These are phyloP conservation scores for Penicillium corylophilum DNA, from an alignment of 2,329 filamentous ascomycete species.

Conservation along the genomic window DNA sequence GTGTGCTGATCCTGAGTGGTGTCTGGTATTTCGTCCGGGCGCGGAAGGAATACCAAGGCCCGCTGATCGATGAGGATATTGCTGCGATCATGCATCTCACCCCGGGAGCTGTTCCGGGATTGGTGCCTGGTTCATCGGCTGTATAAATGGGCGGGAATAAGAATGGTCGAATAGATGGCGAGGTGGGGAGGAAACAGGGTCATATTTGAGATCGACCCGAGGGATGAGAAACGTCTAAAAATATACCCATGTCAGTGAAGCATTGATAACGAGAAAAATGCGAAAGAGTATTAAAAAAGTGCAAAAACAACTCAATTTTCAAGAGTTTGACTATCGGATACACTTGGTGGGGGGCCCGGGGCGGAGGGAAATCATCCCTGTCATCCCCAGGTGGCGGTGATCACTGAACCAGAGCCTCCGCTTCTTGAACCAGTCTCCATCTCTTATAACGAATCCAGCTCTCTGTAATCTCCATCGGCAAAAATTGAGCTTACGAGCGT, in stretches of 20 bases:
- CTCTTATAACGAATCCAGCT: too few relatives aligned
- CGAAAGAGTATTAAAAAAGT: background rate
- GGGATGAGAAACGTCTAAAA: background rate
- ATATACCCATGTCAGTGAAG: background rate
- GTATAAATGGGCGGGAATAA: background rate
- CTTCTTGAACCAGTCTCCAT: too few relatives aligned
- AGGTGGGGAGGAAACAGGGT: background rate
- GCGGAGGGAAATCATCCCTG: too few relatives aligned
- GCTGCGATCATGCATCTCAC: constrained; percentile 21
- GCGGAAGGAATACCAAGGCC: constrained; percentile 48
- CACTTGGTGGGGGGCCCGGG: too few relatives aligned
- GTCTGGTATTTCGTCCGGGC: constrained; percentile 49
- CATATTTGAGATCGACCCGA: background rate
- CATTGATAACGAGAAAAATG: background rate
- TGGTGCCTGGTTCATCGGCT: background rate
- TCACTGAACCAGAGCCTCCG: too few relatives aligned
- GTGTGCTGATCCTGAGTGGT: constrained; percentile 46
- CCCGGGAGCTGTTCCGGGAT: constrained; percentile 7
- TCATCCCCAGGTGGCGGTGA: too few relatives aligned
- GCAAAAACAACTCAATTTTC: background rate
- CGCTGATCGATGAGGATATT: constrained; percentile 35
- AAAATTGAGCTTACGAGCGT: too few relatives aligned
- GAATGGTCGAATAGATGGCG: too few relatives aligned
- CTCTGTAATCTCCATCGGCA: too few relatives aligned
- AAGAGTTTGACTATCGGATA: too few relatives aligned